phyloP scores from a whole-genome alignment of 2,329 filamentous ascomycete genomes.

The Neobulgaria alba region DNA sequence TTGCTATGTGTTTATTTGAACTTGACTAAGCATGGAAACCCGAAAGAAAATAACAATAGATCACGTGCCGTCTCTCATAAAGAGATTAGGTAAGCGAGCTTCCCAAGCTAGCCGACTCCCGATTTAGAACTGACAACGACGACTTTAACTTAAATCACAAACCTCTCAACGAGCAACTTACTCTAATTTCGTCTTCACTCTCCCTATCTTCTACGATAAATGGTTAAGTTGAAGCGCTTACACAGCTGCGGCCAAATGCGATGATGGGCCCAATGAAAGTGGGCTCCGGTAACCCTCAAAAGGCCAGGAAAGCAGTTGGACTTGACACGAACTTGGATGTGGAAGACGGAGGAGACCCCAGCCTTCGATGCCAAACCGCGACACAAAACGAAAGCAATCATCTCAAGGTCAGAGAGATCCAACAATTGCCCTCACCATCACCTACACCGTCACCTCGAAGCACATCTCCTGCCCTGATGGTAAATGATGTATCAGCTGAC shows the following conservation, averaged over 20 bases:
- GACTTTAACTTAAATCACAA: neutral
- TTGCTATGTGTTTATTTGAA: no score
- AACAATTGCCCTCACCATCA: conserved; percentile 23
- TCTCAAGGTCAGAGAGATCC: conserved; percentile 12
- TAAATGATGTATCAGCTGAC: conserved; percentile 11
- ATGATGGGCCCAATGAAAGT: neutral
- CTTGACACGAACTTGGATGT: neutral
- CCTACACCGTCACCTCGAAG: conserved; percentile 21
- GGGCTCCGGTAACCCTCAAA: neutral
- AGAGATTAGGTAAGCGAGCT: neutral
- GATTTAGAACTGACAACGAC: neutral
- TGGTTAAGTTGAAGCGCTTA: neutral
- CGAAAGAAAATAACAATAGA: no score
- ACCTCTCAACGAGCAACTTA: neutral
- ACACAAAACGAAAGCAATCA: neutral
- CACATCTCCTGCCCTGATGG: conserved; percentile 14
- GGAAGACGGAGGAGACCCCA: neutral
- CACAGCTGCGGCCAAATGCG: neutral
- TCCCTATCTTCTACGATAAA: no score
- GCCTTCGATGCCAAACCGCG: neutral
- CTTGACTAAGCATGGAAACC: no score
- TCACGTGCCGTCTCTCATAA: no score
- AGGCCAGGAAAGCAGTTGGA: neutral
- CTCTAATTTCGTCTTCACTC: neutral
- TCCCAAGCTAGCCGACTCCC: neutral